Evolutionary conservation across 1,284 basidiomycete species (phyloP), one percentile per base, ranked within the genome.

Genomic region (Anthracocystis panici-leucophaei): DNA sequence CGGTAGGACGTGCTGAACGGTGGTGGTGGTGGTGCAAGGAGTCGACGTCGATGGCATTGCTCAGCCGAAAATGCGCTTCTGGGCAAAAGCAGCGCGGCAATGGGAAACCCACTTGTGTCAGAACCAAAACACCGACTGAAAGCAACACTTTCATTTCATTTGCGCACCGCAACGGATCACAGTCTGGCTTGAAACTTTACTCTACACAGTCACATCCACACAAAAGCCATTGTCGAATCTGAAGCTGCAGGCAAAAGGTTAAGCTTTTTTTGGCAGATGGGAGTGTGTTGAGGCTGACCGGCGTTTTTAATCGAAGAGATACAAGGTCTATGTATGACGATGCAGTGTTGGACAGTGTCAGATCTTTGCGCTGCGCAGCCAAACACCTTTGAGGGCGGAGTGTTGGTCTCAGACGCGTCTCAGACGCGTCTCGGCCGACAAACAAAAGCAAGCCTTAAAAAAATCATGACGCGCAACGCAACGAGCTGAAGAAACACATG

Each of bases 131-230:
- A 38, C 35, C 35, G 12, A 38, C 14, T 38, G 35, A 21, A 46
- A 27, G 45, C 45, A 29, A n/a, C n/a, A 31, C 20, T 38, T 64
- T 64, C 23, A 64, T 64, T 64, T 64, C 54, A 57, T 64, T 46
- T 64, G 54, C 41, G 61, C 61, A 46, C 33, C 38, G 27, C 27
- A 20, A 42, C 27, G 46, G 46, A 16, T 31, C 27, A 48, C 27
- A n/a, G 25, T 25, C 46, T 48, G 14, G 25, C 46, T 29, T 16
- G 45, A 27, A 21, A n/a, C n/a, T 27, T 31, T 29, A 40, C 25
- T 46, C 7, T 42, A 42, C 40, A 56, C 49, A 3, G 49, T 54
- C 60, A 55, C 60, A 31, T 52, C 10, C 35, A 41, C 20, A 25
- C 33, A 27, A 7, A 21, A 18, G 25, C 27, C 48, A 46, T 29